Conservation (phyloP, 2,329 filamentous ascomycete species). For the Botrytis medusae region DNA sequence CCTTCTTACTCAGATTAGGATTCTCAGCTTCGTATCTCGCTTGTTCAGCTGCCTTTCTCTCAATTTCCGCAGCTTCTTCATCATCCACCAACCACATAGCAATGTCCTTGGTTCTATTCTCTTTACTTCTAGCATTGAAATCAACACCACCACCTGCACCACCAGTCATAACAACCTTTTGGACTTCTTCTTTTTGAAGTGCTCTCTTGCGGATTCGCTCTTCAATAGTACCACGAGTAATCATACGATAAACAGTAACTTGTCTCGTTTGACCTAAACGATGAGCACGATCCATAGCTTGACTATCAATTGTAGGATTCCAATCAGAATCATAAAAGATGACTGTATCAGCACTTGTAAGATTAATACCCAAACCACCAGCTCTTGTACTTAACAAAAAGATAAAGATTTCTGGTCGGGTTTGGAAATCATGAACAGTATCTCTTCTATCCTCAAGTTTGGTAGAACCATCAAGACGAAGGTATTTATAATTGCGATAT, state of each 20-base stretch:
- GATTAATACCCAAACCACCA: conserved; percentile 95
- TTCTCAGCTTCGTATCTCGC: conserved; percentile 57
- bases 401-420: conserved; percentile 89
- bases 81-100: conserved; percentile 98
- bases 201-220: conserved; percentile 97
- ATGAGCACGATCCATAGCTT: conserved; percentile 98
- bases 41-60: conserved; percentile 86
- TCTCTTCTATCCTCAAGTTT: conserved; percentile 96
- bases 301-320: conserved; percentile 98
- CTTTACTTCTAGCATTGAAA: conserved; percentile 87
- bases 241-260: conserved; percentile 95
- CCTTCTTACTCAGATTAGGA: conserved; percentile 64
- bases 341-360: conserved; percentile 94
- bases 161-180: conserved; percentile 93
- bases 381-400: conserved; percentile 95
- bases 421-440: conserved; percentile 96
- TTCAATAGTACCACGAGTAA: conserved; percentile 94
- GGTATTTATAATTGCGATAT: conserved; percentile 99
- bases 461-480: conserved; percentile 91
- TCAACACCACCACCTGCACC: conserved; percentile 82
- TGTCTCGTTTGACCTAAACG: conserved; percentile 93
- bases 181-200: conserved; percentile 97
- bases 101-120: conserved; percentile 96
- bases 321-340: conserved; percentile 99
- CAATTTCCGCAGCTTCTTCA: conserved; percentile 91